Evolutionary conservation across 805 yeast species (phyloP), one percentile per base, ranked within the genome.

Genomic region (Isabelozyma heimii): DNA sequence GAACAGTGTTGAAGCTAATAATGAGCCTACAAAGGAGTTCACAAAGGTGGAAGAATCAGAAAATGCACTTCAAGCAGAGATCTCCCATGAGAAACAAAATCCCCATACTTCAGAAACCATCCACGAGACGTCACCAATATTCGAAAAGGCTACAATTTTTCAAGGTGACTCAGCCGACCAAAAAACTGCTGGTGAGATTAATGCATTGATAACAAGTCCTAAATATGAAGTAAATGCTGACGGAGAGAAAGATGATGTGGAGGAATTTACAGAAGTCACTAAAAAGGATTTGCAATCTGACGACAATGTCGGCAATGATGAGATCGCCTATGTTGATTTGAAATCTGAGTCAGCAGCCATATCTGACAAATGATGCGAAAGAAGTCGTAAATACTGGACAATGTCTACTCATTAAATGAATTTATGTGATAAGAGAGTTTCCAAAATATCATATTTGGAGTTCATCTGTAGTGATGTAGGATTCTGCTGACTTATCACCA

Each of bases 161-260:
- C 28, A n/a, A 12, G 27, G 15, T 37, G 44, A 38, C 14, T 16
- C 26, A 28, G n/a, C 26, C 15, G 15, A 26, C 27, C 20, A 35
- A 37, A 17, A 43, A 43, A 37, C 24, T 9, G 20, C 14, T 16
- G 63, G 61, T 0, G 62, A 57, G 41, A 63, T 66, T 30, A 56
- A 60, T 15, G 60, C 58, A 16, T 58, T 55, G 45, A 54, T 53
- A 16, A 45, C 45, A 27, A 43, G 50, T 6, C 49, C 28, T 12
- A 12, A 26, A 30, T 24, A 49, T 7, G 28, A 15, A 20, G 24
- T 40, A 15, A 37, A 24, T 28, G 64, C 28, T 51, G 14, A n/a
- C 4, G 48, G 30, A 20, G 30, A 15, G 12, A 14, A 40, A 17
- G 35, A 12, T 3, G 40, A 10, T 33, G 40, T 27, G 28, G 37